A percentile compares a stretch with the other conserved stretches of the same genome.
Conservation (phyloP, 805 yeast genomes). For the Myxozyma monticola region DNA sequence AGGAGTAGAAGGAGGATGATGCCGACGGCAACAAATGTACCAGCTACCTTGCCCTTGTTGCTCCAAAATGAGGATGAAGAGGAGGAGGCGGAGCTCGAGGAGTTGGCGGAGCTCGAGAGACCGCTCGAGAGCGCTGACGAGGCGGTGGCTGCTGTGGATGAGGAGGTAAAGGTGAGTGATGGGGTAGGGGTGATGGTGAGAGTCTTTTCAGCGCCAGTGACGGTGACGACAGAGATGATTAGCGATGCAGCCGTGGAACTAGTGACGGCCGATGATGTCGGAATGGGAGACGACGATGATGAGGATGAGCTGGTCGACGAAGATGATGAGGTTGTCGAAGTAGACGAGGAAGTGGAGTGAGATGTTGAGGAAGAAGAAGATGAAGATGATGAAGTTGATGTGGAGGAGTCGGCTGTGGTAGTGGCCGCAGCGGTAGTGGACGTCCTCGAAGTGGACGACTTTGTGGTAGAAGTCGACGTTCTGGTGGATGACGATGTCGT, state of each 20-base stretch:
- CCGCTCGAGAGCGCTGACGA: slow-evolving; percentile 4
- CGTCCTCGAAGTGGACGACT: not conserved
- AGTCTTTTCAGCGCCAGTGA: slow-evolving; percentile 31
- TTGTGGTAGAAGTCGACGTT: slow-evolving; percentile 8
- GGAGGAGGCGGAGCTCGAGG: slow-evolving; percentile 7
- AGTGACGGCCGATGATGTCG: slow-evolving; percentile 1
- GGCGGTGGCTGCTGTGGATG: slow-evolving; percentile 2
- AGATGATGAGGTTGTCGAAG: slow-evolving; percentile 15
- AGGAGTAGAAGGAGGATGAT: slow-evolving; percentile 53
- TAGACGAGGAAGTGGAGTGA: not conserved
- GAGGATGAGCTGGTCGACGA: slow-evolving; percentile 2
- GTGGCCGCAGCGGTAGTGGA: slow-evolving; percentile 3
- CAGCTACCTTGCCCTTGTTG: slow-evolving; percentile 77
- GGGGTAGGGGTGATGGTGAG: slow-evolving; percentile 23
- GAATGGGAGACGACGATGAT: slow-evolving; percentile 1
- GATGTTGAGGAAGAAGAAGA: not conserved
- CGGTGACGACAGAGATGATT: slow-evolving; percentile 34
- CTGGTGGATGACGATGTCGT: not conserved
- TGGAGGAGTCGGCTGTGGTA: not conserved
- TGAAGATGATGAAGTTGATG: not conserved
- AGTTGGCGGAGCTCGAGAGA: slow-evolving; percentile 3
- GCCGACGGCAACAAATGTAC: slow-evolving; percentile 80
- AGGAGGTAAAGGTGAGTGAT: slow-evolving; percentile 7
- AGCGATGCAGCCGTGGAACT: slow-evolving; percentile 23
- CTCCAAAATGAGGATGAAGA: slow-evolving; percentile 54